Conservation (phyloP, 352 stramenopile genomes). For the Phytophthora aleatoria region DNA sequence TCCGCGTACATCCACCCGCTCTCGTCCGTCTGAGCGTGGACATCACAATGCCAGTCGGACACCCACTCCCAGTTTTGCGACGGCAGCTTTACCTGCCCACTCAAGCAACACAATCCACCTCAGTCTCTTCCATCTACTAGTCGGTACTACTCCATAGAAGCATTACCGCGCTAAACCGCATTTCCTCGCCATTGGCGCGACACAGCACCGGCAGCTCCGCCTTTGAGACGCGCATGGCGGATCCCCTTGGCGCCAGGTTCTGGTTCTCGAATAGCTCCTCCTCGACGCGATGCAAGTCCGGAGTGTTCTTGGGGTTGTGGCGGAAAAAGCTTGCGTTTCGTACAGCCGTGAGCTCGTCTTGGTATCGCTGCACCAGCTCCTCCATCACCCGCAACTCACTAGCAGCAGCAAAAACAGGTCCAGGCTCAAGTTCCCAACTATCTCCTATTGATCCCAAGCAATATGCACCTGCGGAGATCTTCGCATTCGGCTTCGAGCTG, state of each 20-base stretch:
- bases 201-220: slow-evolving; percentile 33
- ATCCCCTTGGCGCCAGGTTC: slow-evolving; percentile 43
- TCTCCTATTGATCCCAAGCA: not conserved
- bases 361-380: slow-evolving; percentile 61
- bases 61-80: slow-evolving; percentile 69
- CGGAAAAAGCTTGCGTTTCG: not conserved
- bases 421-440: not conserved
- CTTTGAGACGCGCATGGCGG: slow-evolving; percentile 12
- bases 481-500: slow-evolving; percentile 44
- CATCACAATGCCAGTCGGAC: slow-evolving; percentile 49
- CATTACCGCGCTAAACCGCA: slow-evolving; percentile 48
- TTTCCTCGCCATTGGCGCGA: slow-evolving; percentile 35
- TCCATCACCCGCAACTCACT: slow-evolving; percentile 70
- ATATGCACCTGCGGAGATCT: slow-evolving; percentile 38
- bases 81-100: slow-evolving; percentile 48
- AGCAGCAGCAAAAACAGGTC: not conserved
- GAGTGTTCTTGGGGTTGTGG: slow-evolving; percentile 6
- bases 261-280: slow-evolving; percentile 71
- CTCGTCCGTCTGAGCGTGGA: slow-evolving; percentile 53
- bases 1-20: slow-evolving; percentile 63
- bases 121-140: slow-evolving; percentile 5
- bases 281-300: slow-evolving; percentile 37
- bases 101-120: not conserved
- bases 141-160: not conserved
- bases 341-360: slow-evolving; percentile 46